Base-by-base conservation (phyloP, 345 rosid species). In the Aquilaria yunnanensis region DNA sequence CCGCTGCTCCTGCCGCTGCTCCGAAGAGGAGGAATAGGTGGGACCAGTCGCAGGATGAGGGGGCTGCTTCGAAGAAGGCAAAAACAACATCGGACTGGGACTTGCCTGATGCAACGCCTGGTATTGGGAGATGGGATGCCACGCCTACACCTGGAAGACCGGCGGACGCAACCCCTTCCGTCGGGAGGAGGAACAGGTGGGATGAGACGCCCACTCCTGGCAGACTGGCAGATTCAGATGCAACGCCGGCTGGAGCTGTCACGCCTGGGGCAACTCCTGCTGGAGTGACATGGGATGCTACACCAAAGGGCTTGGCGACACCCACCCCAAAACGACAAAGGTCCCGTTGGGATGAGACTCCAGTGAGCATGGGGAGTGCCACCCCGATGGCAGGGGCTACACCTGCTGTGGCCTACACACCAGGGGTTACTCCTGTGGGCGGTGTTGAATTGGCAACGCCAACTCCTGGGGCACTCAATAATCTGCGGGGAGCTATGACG, bases 121-220 rank as follows among this genome's bases (percentile, higher is more conserved):
- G 93, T 61, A 78, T 88, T 68, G 98, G 96, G 32, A 78, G 92
- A 48, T 92, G 95, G 98, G 97, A 93, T 68, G 94, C 97, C 2
- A 90, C 96, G 4, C 96, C 94, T 2, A 85, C 90, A 3, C 91
- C 96, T 0, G 97, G 95, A 50, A 83, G 96, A 67, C 82, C 76
- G 10, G 75, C 82, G 10, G 98, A 92, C 73, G 89, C 96, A 0
- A 87, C 97, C 0, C 96, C 98, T 0, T 81, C 87, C 4, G 76
- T 63, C 33, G 89, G 91, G 34, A 75, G 97, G 66, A 81, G 96
- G 73, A 91, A 91, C 70, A 80, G 97, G 48, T 95, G 97, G 99
- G 99, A 95, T 47, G 99, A 95, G 72, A 91, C 97, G 9, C 99
- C 99, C 2, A 95, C 97, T 0, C 99, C 99, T 0, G 99, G 99